These are phyloP conservation scores for Pichia sp. DNA, from an alignment of 1,139 yeast genomes.

Conservation along the genomic window DNA sequence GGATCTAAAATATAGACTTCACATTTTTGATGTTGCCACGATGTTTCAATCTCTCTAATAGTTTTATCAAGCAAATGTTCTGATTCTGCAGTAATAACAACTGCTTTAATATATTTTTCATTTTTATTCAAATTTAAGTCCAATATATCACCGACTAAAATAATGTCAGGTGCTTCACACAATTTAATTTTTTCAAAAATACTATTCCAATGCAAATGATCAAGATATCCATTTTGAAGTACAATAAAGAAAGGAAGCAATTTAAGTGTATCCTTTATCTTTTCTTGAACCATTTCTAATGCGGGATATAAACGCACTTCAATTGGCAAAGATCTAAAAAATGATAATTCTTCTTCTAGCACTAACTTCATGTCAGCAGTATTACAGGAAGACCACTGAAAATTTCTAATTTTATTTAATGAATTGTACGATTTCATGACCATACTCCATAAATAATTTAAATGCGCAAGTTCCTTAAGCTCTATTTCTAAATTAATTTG, in stretches of 20 bases:
- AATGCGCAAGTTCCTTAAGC: conserved; percentile 49
- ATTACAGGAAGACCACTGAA: conserved; percentile 48
- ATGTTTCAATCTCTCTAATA: conserved; percentile 36
- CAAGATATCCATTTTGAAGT: conserved; percentile 53
- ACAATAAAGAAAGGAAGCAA: conserved; percentile 40
- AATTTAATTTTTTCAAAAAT: conserved; percentile 35
- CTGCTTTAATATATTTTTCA: conserved; percentile 40
- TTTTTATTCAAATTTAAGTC: conserved; percentile 45
- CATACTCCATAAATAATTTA: conserved; percentile 61
- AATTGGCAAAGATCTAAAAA: conserved; percentile 50
- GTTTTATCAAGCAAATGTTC: conserved; percentile 64
- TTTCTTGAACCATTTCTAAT: conserved; percentile 51
- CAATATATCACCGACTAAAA: conserved; percentile 51
- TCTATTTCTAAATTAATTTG: conserved; percentile 28
- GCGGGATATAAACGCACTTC: conserved; percentile 65
- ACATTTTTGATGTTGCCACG: conserved; percentile 45
- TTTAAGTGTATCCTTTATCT: conserved; percentile 39
- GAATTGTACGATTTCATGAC: conserved; percentile 39
- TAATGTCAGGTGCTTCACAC: conserved; percentile 23
- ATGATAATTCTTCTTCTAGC: conserved; percentile 46
- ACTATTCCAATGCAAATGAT: conserved; percentile 65
- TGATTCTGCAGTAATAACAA: conserved; percentile 63
- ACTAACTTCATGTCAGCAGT: conserved; percentile 43
- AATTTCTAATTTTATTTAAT: conserved; percentile 40
- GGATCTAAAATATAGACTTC: conserved; percentile 52